Conservation (phyloP, 768 basidiomycete species). For the Termitomyces heimii region DNA sequence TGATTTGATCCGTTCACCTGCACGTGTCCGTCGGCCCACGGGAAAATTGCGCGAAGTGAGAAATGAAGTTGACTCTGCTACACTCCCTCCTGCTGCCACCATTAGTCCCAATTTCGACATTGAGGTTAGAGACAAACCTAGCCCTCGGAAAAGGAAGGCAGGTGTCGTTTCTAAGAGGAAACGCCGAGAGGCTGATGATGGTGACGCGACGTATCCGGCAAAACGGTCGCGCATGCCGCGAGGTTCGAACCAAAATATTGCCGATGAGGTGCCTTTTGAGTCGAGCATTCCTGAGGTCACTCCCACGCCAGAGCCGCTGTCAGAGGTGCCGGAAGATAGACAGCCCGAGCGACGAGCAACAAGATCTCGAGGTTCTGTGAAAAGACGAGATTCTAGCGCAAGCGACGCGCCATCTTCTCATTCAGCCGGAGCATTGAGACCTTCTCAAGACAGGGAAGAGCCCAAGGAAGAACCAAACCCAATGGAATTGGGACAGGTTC, state of each 20-base stretch:
- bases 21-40: constrained; percentile 39
- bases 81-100: constrained; percentile 18
- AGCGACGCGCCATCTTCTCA: constrained; percentile 40
- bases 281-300: constrained; percentile 13
- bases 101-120: constrained; percentile 30
- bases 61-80: constrained; percentile 30
- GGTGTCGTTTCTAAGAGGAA: constrained; percentile 48
- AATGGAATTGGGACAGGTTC: constrained; percentile 10
- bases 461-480: background rate
- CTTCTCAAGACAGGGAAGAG: constrained; percentile 6
- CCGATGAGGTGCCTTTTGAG: constrained; percentile 36
- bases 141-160: constrained; percentile 44
- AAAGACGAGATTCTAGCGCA: constrained; percentile 44
- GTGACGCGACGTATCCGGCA: constrained; percentile 65
- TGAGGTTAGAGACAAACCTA: constrained; percentile 36
- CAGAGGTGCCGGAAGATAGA: constrained; percentile 29
- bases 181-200: constrained; percentile 55
- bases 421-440: constrained; percentile 12
- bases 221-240: constrained; percentile 56
- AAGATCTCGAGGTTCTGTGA: constrained; percentile 34
- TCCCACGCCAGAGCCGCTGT: constrained; percentile 22
- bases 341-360: constrained; percentile 40
- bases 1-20: constrained; percentile 30
- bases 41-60: constrained; percentile 47
- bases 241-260: constrained; percentile 23